Base-by-base conservation (phyloP, 345 rosid species). In the Lepidium africanum region DNA sequence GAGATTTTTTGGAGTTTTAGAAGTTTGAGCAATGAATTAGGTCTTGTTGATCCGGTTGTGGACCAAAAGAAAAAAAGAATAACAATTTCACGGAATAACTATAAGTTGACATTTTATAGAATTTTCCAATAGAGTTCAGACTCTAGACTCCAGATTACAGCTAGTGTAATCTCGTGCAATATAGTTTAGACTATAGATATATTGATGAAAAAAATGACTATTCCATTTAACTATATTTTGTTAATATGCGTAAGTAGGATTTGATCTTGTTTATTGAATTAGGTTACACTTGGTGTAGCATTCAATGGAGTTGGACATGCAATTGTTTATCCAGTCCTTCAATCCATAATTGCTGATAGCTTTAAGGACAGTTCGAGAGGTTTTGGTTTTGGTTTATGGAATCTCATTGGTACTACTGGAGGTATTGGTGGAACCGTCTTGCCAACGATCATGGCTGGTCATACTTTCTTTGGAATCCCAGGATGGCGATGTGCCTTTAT, bases 401-500 rank as follows among this genome's bases (percentile, higher is more conserved):
- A 67, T 74, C 88, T 93, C 52, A 78, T 93, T 55, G 98, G 97
- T 25, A 76, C 82, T 6, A 27, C 85, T 21, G 98, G 98, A 45
- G 97, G 94, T 21, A 83, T 86, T 45, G 97, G 90, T 56, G 96
- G 98, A 45, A 96, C 96, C 16, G 89, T 93, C 61, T 59, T 88
- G 54, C 94, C 98, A 16, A 86, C 98, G 4, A 16, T 93, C 50
- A 90, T 93, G 97, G 97, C 97, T 69, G 97, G 89, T 74, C 83
- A 83, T 62, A 72, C 81, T 60, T 82, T 65, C 46, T 75, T 76
- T 72, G 88, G 89, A 3, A 50, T 83, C 37, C 78, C 88, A 0
- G 98, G 97, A 53, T 93, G 98, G 98, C 89, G 97, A 15, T 88
- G 82, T 17, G 97, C 98, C 46, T 93, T 85, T 67, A 62, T 90